A percentile compares a stretch with the other conserved stretches of the same genome.
These are phyloP conservation scores for Dictyostelium capitatum DNA, from an alignment of 78 protist genomes.

Conservation along the genomic window DNA sequence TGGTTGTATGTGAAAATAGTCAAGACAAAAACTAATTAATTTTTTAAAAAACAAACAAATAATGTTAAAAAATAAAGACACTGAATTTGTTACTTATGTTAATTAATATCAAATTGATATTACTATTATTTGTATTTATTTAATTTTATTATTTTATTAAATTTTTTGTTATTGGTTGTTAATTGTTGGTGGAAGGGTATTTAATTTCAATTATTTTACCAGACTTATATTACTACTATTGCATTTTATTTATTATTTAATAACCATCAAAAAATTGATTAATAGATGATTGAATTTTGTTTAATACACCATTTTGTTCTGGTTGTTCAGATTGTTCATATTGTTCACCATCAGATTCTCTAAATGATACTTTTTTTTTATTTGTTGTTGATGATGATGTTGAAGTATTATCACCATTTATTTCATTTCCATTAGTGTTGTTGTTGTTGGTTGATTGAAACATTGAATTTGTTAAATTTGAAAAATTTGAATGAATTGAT, in stretches of 20 bases:
- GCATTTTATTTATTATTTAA: background rate
- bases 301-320: background rate
- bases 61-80: too few species aligned
- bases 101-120: too few species aligned
- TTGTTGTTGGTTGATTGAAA: background rate
- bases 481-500: slow-evolving; percentile 12
- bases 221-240: too few species aligned
- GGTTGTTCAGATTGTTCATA: background rate
- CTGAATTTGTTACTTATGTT: too few species aligned
- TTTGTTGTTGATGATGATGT: background rate
- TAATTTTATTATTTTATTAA: too few species aligned
- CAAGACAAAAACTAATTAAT: too few species aligned
- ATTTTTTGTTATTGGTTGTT: too few species aligned
- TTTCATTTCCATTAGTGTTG: background rate
- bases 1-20: too few species aligned
- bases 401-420: background rate
- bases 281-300: slow-evolving; percentile 17
- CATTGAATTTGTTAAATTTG: slow-evolving; percentile 29
- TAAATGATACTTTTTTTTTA: slow-evolving; percentile 2
- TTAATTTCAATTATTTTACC: too few species aligned
- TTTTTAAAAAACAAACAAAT: too few species aligned
- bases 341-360: background rate
- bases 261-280: slow-evolving; percentile 17
- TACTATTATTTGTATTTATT: too few species aligned
- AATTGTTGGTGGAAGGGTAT: too few species aligned